phyloP scores from a whole-genome alignment of 2,329 filamentous ascomycete species.

The Aureobasidium sp. region DNA sequence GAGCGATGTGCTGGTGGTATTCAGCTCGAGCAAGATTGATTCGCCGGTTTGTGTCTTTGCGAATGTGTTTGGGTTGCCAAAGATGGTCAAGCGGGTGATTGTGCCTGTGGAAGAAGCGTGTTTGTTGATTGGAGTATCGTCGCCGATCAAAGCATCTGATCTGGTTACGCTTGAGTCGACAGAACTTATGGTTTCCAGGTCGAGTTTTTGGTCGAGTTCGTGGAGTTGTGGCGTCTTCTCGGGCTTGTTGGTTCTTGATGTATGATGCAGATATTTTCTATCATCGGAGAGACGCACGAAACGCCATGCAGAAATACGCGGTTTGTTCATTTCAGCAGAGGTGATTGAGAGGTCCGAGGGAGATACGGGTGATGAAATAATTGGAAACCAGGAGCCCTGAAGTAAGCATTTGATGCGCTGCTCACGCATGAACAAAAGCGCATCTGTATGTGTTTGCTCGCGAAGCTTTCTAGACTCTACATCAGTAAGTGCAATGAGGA shows the following conservation, averaged over 20 bases:
- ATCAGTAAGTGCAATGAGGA: not conserved
- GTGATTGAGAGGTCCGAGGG: not conserved
- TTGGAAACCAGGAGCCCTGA: constrained; percentile 79
- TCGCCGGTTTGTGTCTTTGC: constrained; percentile 40
- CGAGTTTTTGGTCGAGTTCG: constrained; percentile 70
- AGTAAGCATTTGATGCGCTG: constrained; percentile 87
- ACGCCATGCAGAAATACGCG: constrained; percentile 54
- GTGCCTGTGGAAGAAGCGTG: not conserved
- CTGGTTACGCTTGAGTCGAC: constrained; percentile 68
- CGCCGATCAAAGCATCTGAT: not conserved
- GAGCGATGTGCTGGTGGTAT: constrained; percentile 70
- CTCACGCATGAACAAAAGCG: constrained; percentile 93
- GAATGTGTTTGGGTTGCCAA: not conserved
- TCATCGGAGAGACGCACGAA: constrained; percentile 89
- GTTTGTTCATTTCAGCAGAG: constrained; percentile 41
- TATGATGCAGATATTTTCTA: constrained; percentile 80
- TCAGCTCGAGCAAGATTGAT: constrained; percentile 70
- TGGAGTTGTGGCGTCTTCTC: constrained; percentile 64
- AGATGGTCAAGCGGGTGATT: constrained; percentile 15
- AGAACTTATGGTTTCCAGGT: constrained; percentile 79
- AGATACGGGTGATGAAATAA: constrained; percentile 43
- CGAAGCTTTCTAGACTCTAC: constrained; percentile 58
- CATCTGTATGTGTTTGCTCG: constrained; percentile 83
- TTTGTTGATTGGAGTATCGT: not conserved
- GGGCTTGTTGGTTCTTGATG: constrained; percentile 63